Evolutionary conservation across 306 rosid genomes (phyloP), one percentile per base, ranked within the genome.

Genomic region (Lathyrus aphaca): DNA sequence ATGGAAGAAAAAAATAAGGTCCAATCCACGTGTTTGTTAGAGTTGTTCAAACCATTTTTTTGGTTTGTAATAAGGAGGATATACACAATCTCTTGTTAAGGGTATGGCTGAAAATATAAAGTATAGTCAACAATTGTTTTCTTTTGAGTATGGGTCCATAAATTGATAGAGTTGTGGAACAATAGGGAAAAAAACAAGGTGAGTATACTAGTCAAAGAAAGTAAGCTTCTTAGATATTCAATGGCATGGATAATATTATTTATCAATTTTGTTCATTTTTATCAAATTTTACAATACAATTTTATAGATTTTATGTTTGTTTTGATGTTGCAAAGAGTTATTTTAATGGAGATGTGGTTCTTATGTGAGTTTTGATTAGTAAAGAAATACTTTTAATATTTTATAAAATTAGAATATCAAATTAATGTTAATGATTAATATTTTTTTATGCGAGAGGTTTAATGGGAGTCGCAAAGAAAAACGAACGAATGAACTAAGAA

Each of bases 21-120:
- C 82, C 78, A 85, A 72, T 13, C 23, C 95, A 88, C 85, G 86
- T 83, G 83, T 6, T 62, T 17, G 48, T 76, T 89, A 79, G 89
- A 82, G 69, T 32, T 9, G 53, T 84, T 86, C 94, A 85, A 88
- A 79, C 4, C 2, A 4, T 3, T 46, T 69, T 69, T 48, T 43
- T 25, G 48, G 3, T 49, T 18, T 65, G 30, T 27, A 1, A 0
- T 56, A 25, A 16, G 19, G 5, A 42, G 39, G 37, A 56, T 5
- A 18, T 17, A 3, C 25, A 25, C 13, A 21, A 21, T 8, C 53
- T 17, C 35, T 51, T 42, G 43, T 64, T 56, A 39, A 14, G 66
- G 37, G 15, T n/a, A 46, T 2, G 11, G 7, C 49, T 48, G 16
- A 16, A 15, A 48, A 9, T 48, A 48, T 15, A 48, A 48, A 48